phyloP scores from a whole-genome alignment of 208 protist genomes.

The Crithidia thermophila region DNA sequence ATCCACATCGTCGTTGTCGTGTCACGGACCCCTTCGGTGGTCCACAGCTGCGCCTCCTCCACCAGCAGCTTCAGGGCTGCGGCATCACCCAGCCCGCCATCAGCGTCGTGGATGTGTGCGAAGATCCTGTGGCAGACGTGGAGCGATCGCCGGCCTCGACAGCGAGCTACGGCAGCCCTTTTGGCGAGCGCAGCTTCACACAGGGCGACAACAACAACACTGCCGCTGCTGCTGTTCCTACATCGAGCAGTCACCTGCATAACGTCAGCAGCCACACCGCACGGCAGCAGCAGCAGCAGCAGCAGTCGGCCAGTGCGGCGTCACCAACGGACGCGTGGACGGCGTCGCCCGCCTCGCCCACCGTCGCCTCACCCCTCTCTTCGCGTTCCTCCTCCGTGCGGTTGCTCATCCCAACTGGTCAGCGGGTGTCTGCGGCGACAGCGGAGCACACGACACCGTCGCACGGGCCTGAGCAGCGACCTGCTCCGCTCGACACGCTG shows the following conservation, averaged over 20 bases:
- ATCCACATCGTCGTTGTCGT: conserved; percentile 5
- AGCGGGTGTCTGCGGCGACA: background rate
- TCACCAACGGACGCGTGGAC: background rate
- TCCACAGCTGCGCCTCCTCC: conserved; percentile 24
- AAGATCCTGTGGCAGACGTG: background rate
- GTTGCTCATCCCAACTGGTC: background rate
- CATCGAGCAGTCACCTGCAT: background rate
- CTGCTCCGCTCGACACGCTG: background rate
- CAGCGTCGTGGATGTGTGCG: conserved; percentile 31
- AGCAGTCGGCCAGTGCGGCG: background rate
- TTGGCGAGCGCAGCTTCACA: background rate
- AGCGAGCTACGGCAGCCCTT: background rate
- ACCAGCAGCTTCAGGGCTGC: conserved; percentile 32
- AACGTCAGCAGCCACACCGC: background rate
- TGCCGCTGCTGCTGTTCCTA: background rate
- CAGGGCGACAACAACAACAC: background rate
- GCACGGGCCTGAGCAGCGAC: background rate
- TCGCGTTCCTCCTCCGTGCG: background rate
- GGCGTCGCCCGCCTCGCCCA: background rate
- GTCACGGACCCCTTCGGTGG: conserved; percentile 26
- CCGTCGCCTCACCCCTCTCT: background rate
- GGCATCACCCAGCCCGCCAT: conserved; percentile 28
- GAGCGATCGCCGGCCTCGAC: conserved; percentile 8
- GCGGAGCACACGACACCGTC: no score
- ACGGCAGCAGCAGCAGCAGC: background rate